Evolutionary conservation across 768 basidiomycete genomes (phyloP).

Genomic region (Termitomyces sp.): DNA sequence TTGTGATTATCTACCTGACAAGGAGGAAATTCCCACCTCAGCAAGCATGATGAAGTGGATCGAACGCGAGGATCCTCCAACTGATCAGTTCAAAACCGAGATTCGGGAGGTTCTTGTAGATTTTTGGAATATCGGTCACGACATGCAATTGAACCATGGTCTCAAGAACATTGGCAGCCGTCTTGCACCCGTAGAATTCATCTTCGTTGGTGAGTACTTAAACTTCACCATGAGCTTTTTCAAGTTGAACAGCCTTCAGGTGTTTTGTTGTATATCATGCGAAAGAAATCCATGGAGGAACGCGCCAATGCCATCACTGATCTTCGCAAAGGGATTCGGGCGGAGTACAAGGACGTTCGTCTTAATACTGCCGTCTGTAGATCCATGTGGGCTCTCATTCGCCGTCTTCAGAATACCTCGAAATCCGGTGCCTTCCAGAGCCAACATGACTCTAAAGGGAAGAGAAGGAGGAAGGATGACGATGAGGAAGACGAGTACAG

Average conservation of each 20-base stretch:
- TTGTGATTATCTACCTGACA: slow-evolving; percentile 50
- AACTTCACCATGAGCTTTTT: not conserved
- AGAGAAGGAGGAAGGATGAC: slow-evolving; percentile 27
- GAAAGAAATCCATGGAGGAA: slow-evolving; percentile 37
- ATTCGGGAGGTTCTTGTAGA: slow-evolving; percentile 52
- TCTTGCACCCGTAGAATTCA: slow-evolving; percentile 73
- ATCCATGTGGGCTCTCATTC: slow-evolving; percentile 56
- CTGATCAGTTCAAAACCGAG: slow-evolving; percentile 43
- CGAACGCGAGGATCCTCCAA: slow-evolving; percentile 37
- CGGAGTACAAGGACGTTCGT: slow-evolving; percentile 59
- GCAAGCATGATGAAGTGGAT: slow-evolving; percentile 57
- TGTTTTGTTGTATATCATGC: slow-evolving; percentile 59
- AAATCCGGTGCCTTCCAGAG: slow-evolving; percentile 18
- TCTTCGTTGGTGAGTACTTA: slow-evolving; percentile 65
- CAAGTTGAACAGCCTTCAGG: slow-evolving; percentile 35
- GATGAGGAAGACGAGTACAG: slow-evolving; percentile 42
- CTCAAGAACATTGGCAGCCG: slow-evolving; percentile 55
- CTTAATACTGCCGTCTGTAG: slow-evolving; percentile 54
- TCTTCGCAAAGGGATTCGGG: slow-evolving; percentile 55
- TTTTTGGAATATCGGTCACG: slow-evolving; percentile 51
- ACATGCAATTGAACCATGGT: slow-evolving; percentile 35
- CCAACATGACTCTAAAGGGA: slow-evolving; percentile 18
- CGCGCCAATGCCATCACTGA: slow-evolving; percentile 53
- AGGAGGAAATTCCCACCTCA: slow-evolving; percentile 48
- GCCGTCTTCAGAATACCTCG: slow-evolving; percentile 30